Conservation (phyloP, 257 asterid genomes). For the Capsicum chinense region DNA sequence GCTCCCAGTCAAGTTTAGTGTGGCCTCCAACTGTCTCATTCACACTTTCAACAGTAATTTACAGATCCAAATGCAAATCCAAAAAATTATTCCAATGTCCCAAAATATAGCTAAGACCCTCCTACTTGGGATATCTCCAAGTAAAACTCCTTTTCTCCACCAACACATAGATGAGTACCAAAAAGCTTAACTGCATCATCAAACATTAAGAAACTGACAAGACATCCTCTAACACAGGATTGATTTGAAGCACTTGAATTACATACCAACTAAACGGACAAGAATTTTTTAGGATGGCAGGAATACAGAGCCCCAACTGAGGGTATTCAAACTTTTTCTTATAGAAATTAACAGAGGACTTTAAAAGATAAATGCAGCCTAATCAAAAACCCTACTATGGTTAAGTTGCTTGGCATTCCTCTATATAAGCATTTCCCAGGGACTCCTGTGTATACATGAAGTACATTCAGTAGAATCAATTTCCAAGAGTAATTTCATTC, state of each 20-base stretch:
- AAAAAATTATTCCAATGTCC: not conserved
- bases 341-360: not conserved
- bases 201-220: not conserved
- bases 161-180: constrained; percentile 5
- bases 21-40: not conserved
- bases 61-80: not conserved
- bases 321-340: not conserved
- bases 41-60: not conserved
- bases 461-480: no score
- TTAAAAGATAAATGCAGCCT: not conserved
- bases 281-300: not conserved
- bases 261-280: not conserved
- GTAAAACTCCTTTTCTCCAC: not conserved
- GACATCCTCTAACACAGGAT: not conserved
- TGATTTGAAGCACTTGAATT: not conserved
- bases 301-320: not conserved
- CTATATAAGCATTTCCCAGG: not conserved
- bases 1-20: not conserved
- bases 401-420: not conserved
- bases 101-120: not conserved
- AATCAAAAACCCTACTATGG: not conserved
- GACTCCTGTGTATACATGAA: not conserved
- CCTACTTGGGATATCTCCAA: not conserved
- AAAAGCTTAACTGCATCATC: not conserved
- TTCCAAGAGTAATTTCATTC: no score